Evolutionary conservation across 1,284 basidiomycete species (phyloP), one percentile per base, ranked within the genome.

Genomic region (Apiotrichum sp.): DNA sequence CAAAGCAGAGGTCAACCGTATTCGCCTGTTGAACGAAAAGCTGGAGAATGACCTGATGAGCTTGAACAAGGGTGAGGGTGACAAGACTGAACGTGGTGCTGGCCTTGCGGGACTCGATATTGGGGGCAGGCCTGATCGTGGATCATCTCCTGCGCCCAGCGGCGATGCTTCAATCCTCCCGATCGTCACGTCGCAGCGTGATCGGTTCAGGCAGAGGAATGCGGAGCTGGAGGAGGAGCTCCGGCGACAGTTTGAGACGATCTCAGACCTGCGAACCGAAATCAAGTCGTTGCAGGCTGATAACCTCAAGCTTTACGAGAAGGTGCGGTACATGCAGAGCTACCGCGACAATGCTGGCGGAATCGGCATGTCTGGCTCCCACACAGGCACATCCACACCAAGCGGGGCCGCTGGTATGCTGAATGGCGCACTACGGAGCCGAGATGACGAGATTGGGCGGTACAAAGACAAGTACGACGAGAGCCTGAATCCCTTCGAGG

Each of bases 191-290:
- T 89, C 88, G 62, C 96, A 99, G 73, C 82, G 93, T 56, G 95
- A 98, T 71, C 83, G 93, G 5, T 98, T 98, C 82, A 82, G 93
- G 50, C 88, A 92, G 70, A 84, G 95, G 14, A 98, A 98, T 70
- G 88, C 90, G 16, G 95, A 98, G 72, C 82, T 98, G 9, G 95
- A 99, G 77, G 93, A 98, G 86, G 93, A 98, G 77, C 82, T 98
- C 7, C 86, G 92, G 47, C 89, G 86, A 65, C 93, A 98, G 73
- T 95, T 89, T 78, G 89, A 93, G 61, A 84, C 86, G 51, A 93
- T 98, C 63, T 89, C 91, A 0, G 92, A 96, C 66, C 79, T 96
- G 16, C 85, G 91, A 10, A 79, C 84, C 32, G 93, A 96, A 76
- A 85, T 92, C 76, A 89, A 93, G 74, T 84, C 83, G 47, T 79